A percentile compares a stretch with the other conserved stretches of the same genome.
Conservation (phyloP, 805 yeast species). For the Sugiyamaella americana region DNA sequence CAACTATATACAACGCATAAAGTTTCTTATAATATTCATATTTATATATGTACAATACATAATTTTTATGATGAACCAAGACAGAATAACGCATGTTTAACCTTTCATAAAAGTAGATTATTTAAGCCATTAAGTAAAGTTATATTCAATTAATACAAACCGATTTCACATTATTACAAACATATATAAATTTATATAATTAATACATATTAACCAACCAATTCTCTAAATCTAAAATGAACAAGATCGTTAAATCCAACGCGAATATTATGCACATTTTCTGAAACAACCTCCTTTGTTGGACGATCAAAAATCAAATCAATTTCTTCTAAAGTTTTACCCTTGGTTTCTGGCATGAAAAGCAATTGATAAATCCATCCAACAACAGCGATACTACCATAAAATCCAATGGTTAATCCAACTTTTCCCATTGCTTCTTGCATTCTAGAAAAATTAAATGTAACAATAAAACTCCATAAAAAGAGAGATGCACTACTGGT, state of each 20-base stretch:
- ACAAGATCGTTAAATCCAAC: slow-evolving; percentile 9
- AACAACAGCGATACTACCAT: slow-evolving; percentile 57
- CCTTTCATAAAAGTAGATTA: too few relatives aligned
- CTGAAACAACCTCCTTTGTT: slow-evolving; percentile 33
- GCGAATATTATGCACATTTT: slow-evolving; percentile 26
- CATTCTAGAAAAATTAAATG: slow-evolving; percentile 58
- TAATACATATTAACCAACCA: background rate
- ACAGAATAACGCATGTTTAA: too few relatives aligned
- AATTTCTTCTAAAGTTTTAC: slow-evolving; percentile 62
- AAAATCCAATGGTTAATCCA: slow-evolving; percentile 60
- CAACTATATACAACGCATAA: too few relatives aligned
- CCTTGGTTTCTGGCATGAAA: slow-evolving; percentile 67
- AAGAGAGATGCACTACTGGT: slow-evolving; percentile 49
- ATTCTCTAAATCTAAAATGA: slow-evolving; percentile 7
- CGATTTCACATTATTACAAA: too few relatives aligned
- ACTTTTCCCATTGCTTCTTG: slow-evolving; percentile 51
- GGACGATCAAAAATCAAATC: slow-evolving; percentile 53
- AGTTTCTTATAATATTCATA: too few relatives aligned
- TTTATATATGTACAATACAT: too few relatives aligned
- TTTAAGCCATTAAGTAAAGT: too few relatives aligned
- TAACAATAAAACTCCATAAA: slow-evolving; percentile 58
- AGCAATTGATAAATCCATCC: slow-evolving; percentile 39
- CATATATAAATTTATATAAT: background rate
- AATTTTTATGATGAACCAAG: too few relatives aligned
- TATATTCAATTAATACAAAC: too few relatives aligned